phyloP scores from a whole-genome alignment of 441 rosid genomes.

The Populus tomentosa region DNA sequence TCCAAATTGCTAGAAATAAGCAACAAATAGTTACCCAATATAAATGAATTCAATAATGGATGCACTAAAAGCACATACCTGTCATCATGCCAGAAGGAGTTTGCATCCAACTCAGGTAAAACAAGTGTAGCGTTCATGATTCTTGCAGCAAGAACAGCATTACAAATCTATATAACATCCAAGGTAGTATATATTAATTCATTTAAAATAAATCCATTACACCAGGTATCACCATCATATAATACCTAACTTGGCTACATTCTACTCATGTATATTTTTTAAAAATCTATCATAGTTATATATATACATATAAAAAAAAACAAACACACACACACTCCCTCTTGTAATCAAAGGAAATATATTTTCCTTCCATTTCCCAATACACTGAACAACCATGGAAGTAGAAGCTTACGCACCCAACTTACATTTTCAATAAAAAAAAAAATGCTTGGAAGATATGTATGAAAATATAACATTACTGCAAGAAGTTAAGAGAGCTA shows the following conservation, averaged over 20 bases:
- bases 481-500: too few relatives aligned
- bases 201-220: not conserved
- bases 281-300: too few relatives aligned
- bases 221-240: conserved; percentile 1
- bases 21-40: not conserved
- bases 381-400: not conserved
- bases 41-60: not conserved
- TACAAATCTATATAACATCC: conserved; percentile 65
- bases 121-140: conserved; percentile 99
- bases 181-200: not conserved
- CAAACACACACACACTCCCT: too few relatives aligned
- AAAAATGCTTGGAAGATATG: not conserved
- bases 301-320: too few relatives aligned
- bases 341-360: too few relatives aligned
- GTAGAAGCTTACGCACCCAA: not conserved
- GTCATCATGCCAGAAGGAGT: conserved; percentile 97
- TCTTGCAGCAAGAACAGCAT: conserved; percentile 99
- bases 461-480: not conserved
- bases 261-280: not conserved
- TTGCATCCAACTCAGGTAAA: conserved; percentile 93
- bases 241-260: not conserved
- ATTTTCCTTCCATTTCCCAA: not conserved
- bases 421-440: not conserved
- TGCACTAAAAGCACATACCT: conserved; percentile 44
- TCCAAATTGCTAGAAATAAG: not conserved